phyloP scores from a whole-genome alignment of 2,329 filamentous ascomycete species.

The Septoria petroselini region DNA sequence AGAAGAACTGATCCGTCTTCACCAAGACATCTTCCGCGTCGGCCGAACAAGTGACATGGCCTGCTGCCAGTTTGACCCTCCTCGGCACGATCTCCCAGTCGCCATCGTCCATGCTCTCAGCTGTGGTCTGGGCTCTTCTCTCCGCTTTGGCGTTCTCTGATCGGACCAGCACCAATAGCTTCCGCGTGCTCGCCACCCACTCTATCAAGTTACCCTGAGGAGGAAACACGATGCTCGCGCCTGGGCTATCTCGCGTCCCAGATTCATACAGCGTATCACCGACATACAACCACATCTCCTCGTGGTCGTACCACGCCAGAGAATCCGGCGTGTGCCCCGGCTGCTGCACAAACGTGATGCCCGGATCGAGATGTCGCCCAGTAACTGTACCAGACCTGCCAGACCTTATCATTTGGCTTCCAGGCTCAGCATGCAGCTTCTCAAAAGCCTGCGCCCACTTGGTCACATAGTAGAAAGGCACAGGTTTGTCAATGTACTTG shows the following conservation, averaged over 20 bases:
- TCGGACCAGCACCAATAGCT: constrained; percentile 38
- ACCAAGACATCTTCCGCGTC: constrained; percentile 41
- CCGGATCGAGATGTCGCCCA: constrained; percentile 28
- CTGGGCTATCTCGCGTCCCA: background rate
- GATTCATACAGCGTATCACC: constrained; percentile 47
- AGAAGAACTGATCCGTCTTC: constrained; percentile 37
- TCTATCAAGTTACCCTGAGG: constrained; percentile 40
- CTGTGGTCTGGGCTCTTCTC: constrained; percentile 24
- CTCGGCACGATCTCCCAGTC: constrained; percentile 26
- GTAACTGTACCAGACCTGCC: background rate
- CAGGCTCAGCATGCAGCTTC: constrained; percentile 29
- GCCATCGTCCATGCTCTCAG: constrained; percentile 12
- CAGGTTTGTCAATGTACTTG: constrained; percentile 38
- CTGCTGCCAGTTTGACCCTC: constrained; percentile 33
- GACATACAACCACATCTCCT: constrained; percentile 46
- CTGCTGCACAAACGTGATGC: constrained; percentile 46
- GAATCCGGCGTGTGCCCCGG: constrained; percentile 50
- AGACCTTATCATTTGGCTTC: constrained; percentile 2
- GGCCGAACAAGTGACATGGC: constrained; percentile 40
- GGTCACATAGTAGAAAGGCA: constrained; percentile 43
- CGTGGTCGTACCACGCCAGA: constrained; percentile 46
- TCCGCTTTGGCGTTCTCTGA: constrained; percentile 33
- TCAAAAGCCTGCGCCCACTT: constrained; percentile 44
- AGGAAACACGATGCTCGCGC: constrained; percentile 39
- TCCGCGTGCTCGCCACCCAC: constrained; percentile 40